Conservation (phyloP, 345 rosid species). For the Clausena lansium region DNA sequence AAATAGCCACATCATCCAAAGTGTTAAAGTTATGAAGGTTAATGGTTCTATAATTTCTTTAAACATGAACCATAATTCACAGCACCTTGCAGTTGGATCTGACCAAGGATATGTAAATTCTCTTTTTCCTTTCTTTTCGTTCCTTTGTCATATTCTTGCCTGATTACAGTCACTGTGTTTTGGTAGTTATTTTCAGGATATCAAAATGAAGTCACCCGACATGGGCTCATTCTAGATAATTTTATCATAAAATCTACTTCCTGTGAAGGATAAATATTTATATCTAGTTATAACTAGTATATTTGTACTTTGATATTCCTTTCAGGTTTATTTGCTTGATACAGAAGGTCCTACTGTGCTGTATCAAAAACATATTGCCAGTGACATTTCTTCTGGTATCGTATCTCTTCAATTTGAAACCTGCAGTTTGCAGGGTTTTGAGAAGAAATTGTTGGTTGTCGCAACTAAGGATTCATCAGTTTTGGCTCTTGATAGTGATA, state of each 20-base stretch:
- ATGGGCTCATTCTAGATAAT: not conserved
- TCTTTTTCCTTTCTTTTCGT: not conserved
- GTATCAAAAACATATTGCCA: slow-evolving; percentile 60
- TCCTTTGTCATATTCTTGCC: not conserved
- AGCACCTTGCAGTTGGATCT: slow-evolving; percentile 72
- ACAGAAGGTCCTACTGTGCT: slow-evolving; percentile 47
- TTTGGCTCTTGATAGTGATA: slow-evolving; percentile 63
- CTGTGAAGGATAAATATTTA: not conserved
- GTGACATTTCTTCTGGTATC: slow-evolving; percentile 64
- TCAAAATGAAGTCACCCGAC: too few species aligned
- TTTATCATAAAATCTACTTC: not conserved
- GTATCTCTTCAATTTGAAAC: slow-evolving; percentile 65
- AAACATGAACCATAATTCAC: slow-evolving; percentile 43
- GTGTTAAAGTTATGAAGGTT: slow-evolving; percentile 61
- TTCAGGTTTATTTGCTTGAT: slow-evolving; percentile 73
- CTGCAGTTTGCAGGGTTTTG: slow-evolving; percentile 67
- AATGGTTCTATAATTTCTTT: slow-evolving; percentile 66
- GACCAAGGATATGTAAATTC: slow-evolving; percentile 84
- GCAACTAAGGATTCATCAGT: slow-evolving; percentile 85
- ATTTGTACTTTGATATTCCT: not conserved
- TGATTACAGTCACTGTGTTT: not conserved
- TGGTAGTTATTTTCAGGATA: not conserved
- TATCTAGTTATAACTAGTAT: not conserved
- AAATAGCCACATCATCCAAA: slow-evolving; percentile 56
- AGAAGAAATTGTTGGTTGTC: slow-evolving; percentile 72